Evolutionary conservation across 1,139 yeast genomes (phyloP).

Genomic region (Scheffersomyces titani): DNA sequence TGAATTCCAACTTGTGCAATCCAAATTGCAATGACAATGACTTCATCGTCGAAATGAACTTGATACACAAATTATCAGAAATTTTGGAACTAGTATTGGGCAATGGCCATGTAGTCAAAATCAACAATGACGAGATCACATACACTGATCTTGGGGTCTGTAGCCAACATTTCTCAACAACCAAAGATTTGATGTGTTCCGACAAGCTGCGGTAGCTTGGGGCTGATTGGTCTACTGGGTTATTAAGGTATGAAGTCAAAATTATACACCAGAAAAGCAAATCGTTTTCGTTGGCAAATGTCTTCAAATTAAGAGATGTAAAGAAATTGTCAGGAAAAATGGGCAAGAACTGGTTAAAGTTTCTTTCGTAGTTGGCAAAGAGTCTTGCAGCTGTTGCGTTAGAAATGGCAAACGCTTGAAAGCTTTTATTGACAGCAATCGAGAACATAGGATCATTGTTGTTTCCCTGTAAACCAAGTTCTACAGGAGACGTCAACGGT

Average conservation of each 20-base stretch:
- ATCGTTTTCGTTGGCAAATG: slow-evolving; percentile 31
- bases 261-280: slow-evolving; percentile 47
- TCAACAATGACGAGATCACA: slow-evolving; percentile 39
- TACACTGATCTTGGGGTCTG: slow-evolving; percentile 48
- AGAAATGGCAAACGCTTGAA: slow-evolving; percentile 25
- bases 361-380: slow-evolving; percentile 31
- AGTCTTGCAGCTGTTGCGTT: slow-evolving; percentile 27
- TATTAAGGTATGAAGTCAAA: slow-evolving; percentile 33
- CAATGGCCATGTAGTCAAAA: slow-evolving; percentile 52
- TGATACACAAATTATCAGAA: slow-evolving; percentile 38
- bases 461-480: slow-evolving; percentile 10
- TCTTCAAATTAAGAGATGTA: slow-evolving; percentile 21
- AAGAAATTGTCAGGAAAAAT: slow-evolving; percentile 44
- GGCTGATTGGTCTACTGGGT: slow-evolving; percentile 15
- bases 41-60: slow-evolving; percentile 44
- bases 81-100: slow-evolving; percentile 33
- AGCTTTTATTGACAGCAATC: slow-evolving; percentile 14
- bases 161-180: slow-evolving; percentile 47
- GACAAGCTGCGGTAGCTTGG: slow-evolving; percentile 26
- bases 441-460: slow-evolving; percentile 14
- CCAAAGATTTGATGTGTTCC: slow-evolving; percentile 39
- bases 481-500: slow-evolving; percentile 9
- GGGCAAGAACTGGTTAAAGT: slow-evolving; percentile 41
- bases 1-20: slow-evolving; percentile 44
- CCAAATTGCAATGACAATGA: slow-evolving; percentile 46